Conservation (phyloP, 164 flowering plant species). For the Chimonanthus praecox region DNA sequence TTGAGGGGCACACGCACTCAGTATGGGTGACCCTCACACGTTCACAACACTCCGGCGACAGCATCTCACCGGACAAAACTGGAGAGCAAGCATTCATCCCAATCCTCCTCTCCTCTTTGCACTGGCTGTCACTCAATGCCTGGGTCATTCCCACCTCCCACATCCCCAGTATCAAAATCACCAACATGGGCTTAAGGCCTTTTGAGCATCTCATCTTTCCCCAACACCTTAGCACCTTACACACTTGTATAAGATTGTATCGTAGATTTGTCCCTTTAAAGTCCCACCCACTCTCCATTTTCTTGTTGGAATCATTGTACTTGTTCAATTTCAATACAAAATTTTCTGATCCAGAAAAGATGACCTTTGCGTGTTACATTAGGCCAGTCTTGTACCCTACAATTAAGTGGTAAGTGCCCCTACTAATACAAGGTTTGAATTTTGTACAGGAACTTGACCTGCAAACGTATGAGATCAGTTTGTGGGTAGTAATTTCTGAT, state of each 20-base stretch:
- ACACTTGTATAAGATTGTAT: not conserved
- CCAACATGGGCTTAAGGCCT: not conserved
- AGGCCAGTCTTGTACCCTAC: no score
- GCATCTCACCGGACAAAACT: constrained; percentile 20
- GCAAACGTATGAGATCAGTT: no score
- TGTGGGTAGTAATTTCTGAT: no score
- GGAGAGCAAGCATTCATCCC: constrained; percentile 17
- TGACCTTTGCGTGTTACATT: not conserved
- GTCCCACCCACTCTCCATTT: not conserved
- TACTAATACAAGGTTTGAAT: no score
- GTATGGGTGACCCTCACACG: constrained; percentile 21
- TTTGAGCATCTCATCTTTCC: not conserved
- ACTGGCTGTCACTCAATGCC: constrained; percentile 7
- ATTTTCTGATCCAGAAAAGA: no score
- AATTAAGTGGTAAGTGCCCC: no score
- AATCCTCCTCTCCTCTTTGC: constrained; percentile 17
- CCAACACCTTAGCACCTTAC: not conserved
- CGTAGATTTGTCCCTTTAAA: not conserved
- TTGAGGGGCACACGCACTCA: constrained; percentile 28
- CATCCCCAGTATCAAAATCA: not conserved
- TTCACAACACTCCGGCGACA: constrained; percentile 24
- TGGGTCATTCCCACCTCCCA: not conserved
- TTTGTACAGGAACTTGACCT: no score
- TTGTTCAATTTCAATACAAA: not conserved
- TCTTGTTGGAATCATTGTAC: not conserved